Base-by-base conservation (phyloP, 495 filamentous ascomycete genomes). In the Lasiosphaeria hispida region DNA sequence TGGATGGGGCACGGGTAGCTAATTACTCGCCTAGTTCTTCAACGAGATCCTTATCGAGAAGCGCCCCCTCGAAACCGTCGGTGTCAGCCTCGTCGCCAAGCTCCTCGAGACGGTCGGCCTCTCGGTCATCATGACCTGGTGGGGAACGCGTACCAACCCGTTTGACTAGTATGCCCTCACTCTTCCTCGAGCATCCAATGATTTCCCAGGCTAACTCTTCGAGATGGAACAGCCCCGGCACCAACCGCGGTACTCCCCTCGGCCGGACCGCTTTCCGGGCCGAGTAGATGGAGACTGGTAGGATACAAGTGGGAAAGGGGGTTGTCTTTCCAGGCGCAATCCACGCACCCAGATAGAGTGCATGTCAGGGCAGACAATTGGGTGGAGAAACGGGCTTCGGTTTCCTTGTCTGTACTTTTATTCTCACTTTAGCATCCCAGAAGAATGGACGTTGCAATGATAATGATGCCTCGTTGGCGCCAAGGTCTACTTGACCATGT, bases 41-140 rank as follows among this genome's bases (percentile, higher is more conserved):
- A 84, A 83, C 62, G 90, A 96, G 70, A 65, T 96, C 63, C 81
- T 96, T 66, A 85, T 89, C 23, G 94, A 97, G 81, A 96, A 94
- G 80, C 85, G 92, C 34, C 88, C 93, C 13, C 73, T 92, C 8
- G 94, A 97, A 72, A 91, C 88, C 48, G 85, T 97, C 59, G 92
- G 91, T 48, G 86, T 97, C 53, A 89, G 87, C 66, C 84, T 86
- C 47, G 73, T 94, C 9, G 86, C 88, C 59, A 90, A 92, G 66
- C 75, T 94, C 63, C 85, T 96, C 59, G 94, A 98, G 80, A 97
- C 94, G 4, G 86, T 97, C 53, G 94, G 94, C 37, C 80, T 97
- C 41, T 89, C 87, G 55, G 64, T 97, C 69, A 91, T 97, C 83
- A 77, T 98, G 59, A 96, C 90, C 63, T 98, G 88, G 87, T 98